These are phyloP conservation scores for Candida insectorum DNA, from an alignment of 805 yeast genomes.

Conservation along the genomic window DNA sequence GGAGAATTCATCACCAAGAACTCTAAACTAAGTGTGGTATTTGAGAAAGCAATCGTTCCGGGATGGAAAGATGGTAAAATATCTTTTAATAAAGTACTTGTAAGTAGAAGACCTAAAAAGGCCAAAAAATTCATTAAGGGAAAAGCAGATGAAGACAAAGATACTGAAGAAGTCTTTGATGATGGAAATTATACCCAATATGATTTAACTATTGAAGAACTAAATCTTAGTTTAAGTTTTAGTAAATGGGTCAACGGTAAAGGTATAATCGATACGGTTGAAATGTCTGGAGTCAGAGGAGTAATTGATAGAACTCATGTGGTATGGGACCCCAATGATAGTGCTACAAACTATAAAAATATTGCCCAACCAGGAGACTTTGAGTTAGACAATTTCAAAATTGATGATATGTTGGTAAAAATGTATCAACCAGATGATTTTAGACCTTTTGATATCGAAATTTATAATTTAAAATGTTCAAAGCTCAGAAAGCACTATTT, in stretches of 20 bases:
- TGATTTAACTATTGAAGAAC: constrained; percentile 84
- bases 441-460: constrained; percentile 80
- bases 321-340: constrained; percentile 75
- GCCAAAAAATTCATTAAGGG: constrained; percentile 59
- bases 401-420: constrained; percentile 84
- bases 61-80: constrained; percentile 89
- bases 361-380: constrained; percentile 83
- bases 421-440: constrained; percentile 77
- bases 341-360: constrained; percentile 77
- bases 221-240: constrained; percentile 75
- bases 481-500: constrained; percentile 89
- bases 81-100: constrained; percentile 78
- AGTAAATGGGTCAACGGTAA: constrained; percentile 85
- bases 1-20: constrained; percentile 84
- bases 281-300: constrained; percentile 84
- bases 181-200: constrained; percentile 97
- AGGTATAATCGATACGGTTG: constrained; percentile 77
- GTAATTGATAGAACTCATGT: constrained; percentile 90
- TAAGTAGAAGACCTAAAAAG: constrained; percentile 75
- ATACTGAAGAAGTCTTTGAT: constrained; percentile 46
- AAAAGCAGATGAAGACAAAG: constrained; percentile 42
- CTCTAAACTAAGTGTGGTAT: constrained; percentile 77
- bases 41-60: constrained; percentile 92
- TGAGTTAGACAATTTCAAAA: constrained; percentile 76
- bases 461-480: constrained; percentile 82